Evolutionary conservation across 2,329 filamentous ascomycete genomes (phyloP).

Genomic region (Graphilbum fragrans): DNA sequence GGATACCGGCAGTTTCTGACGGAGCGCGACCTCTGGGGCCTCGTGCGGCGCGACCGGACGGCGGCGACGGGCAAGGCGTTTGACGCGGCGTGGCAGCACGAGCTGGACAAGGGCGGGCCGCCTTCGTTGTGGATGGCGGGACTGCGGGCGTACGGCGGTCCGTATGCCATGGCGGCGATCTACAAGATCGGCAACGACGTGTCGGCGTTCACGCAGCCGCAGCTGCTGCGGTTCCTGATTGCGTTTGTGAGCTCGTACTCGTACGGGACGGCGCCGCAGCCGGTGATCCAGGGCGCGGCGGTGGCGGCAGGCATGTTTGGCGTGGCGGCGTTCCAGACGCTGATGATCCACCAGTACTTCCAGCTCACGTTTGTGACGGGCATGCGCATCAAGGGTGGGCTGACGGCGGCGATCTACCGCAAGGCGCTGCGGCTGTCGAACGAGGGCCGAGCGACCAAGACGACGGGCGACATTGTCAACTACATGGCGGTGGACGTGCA

Average conservation of each 20-base stretch:
- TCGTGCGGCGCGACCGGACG: slow-evolving; percentile 71
- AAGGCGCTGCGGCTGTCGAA: slow-evolving; percentile 88
- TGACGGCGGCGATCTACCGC: slow-evolving; percentile 83
- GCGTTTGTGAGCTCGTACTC: slow-evolving; percentile 70
- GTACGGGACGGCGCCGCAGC: slow-evolving; percentile 49
- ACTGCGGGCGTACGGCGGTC: slow-evolving; percentile 71
- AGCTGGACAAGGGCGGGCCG: slow-evolving; percentile 49
- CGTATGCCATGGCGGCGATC: slow-evolving; percentile 67
- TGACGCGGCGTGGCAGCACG: slow-evolving; percentile 61
- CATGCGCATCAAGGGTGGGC: slow-evolving; percentile 87
- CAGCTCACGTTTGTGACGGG: slow-evolving; percentile 88
- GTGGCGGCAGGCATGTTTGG: slow-evolving; percentile 90
- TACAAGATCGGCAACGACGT: slow-evolving; percentile 87
- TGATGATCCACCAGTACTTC: slow-evolving; percentile 93
- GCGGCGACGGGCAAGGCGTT: slow-evolving; percentile 59
- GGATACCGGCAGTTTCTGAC: slow-evolving; percentile 88
- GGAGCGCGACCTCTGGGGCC: slow-evolving; percentile 90
- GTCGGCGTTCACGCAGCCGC: slow-evolving; percentile 80
- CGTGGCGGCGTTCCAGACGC: slow-evolving; percentile 76
- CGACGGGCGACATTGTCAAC: slow-evolving; percentile 96
- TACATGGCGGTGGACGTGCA: slow-evolving; percentile 99
- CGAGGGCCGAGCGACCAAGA: slow-evolving; percentile 78
- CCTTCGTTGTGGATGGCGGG: slow-evolving; percentile 83
- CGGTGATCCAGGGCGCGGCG: slow-evolving; percentile 69
- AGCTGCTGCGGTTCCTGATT: slow-evolving; percentile 76